A percentile compares a stretch with the other conserved stretches of the same genome.
Evolutionary conservation across 2,329 filamentous ascomycete genomes (phyloP).

Genomic region (Neonectria ditissima): DNA sequence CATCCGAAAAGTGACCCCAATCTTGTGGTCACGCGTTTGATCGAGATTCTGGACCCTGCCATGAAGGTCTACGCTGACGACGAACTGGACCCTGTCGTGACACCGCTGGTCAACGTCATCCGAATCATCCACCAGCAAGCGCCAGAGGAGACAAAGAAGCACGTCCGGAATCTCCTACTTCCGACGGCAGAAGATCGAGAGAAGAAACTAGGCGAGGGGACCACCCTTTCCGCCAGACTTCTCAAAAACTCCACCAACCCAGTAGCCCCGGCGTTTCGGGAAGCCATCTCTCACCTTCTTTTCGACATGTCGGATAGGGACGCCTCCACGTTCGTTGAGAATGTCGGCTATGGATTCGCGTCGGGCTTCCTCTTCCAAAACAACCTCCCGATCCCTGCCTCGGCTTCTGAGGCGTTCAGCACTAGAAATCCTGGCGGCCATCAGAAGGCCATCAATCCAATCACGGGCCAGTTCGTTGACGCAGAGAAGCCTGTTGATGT

Average conservation of each 20-base stretch:
- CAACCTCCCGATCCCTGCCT: conserved; percentile 80
- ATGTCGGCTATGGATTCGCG: conserved; percentile 95
- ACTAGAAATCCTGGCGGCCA: conserved; percentile 45
- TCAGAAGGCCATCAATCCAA: conserved; percentile 74
- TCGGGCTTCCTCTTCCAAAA: conserved; percentile 90
- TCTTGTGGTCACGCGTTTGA: conserved; percentile 71
- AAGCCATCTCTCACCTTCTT: conserved; percentile 80
- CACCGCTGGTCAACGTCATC: conserved; percentile 80
- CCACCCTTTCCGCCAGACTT: conserved; percentile 80
- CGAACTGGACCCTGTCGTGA: conserved; percentile 78
- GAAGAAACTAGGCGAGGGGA: conserved; percentile 79
- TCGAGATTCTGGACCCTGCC: conserved; percentile 76
- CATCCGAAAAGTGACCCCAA: conserved; percentile 75
- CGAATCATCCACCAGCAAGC: conserved; percentile 78
- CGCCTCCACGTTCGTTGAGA: conserved; percentile 82
- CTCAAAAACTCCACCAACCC: conserved; percentile 83
- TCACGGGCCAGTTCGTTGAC: conserved; percentile 86
- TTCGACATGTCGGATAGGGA: conserved; percentile 90
- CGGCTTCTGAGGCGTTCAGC: conserved; percentile 63
- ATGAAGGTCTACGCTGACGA: conserved; percentile 72
- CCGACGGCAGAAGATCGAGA: conserved; percentile 82
- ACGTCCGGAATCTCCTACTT: conserved; percentile 76
- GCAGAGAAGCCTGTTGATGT: conserved; percentile 69
- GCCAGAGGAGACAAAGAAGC: conserved; percentile 68
- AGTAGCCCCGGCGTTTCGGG: conserved; percentile 76